These are phyloP conservation scores for Saccharum hybrid DNA, from an alignment of 202 grass and related monocot species.

Conservation along the genomic window DNA sequence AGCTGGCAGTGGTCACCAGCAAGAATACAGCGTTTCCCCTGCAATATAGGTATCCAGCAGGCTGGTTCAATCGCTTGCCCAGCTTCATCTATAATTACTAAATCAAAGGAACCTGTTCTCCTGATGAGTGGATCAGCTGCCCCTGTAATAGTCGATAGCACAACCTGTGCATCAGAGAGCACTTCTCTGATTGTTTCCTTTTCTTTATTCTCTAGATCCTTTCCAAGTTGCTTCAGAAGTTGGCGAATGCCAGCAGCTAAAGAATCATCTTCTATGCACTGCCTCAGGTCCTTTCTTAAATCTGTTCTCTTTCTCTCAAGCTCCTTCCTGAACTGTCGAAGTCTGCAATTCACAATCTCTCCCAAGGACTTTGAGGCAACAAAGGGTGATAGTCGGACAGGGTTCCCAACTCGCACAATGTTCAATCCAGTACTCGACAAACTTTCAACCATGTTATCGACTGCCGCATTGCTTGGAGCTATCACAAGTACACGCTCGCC, in stretches of 20 bases:
- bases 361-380: conserved; percentile 84
- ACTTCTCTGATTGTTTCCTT: conserved; percentile 89
- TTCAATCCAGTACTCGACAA: conserved; percentile 67
- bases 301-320: conserved; percentile 91
- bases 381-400: conserved; percentile 70
- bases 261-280: conserved; percentile 90
- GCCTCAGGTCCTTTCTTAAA: conserved; percentile 86
- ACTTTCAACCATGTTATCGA: conserved; percentile 91
- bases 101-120: conserved; percentile 71
- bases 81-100: conserved; percentile 93
- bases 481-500: conserved; percentile 84
- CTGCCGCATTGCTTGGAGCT: conserved; percentile 82
- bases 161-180: conserved; percentile 70
- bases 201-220: conserved; percentile 81
- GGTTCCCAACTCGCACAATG: conserved; percentile 95
- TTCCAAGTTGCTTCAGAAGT: conserved; percentile 92
- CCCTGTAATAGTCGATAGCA: conserved; percentile 84
- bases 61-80: conserved; percentile 87
- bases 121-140: conserved; percentile 83
- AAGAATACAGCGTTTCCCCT: conserved; percentile 87
- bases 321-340: conserved; percentile 77
- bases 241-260: conserved; percentile 89
- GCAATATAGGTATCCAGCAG: conserved; percentile 95
- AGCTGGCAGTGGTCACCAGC: conserved; percentile 87
- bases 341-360: conserved; percentile 76